Evolutionary conservation across 1,284 basidiomycete species (phyloP), one percentile per base, ranked within the genome.

Genomic region (Austroboletus niveus): DNA sequence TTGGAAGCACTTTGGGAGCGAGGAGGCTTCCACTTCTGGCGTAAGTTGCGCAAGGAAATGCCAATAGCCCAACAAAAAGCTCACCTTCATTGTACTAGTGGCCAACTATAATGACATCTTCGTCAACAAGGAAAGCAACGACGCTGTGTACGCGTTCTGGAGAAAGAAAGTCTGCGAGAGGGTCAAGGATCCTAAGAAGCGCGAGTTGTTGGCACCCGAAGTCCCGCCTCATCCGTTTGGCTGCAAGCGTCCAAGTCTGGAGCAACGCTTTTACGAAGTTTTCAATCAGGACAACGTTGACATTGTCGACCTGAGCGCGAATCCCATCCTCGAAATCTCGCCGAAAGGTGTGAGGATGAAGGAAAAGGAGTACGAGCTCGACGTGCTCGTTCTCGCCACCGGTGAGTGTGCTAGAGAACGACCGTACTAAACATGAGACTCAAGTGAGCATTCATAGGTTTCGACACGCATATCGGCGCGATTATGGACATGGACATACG

Each of bases 211-310:
- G 14, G 59, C 57, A 0, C 58, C 59, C 24, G 29, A n/a, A 1
- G 35, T 50, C 1, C 22, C 47, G 15, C 50, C 49, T 6, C 49
- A 59, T 9, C 51, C 49, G 7, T 35, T 59, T 1, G 58, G 39
- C 8, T 0, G 1, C 12, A 59, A 58, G 30, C 49, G 51, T 5
- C 45, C 24, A n/a, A 32, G 2, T 55, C 49, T 54, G 31, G 59
- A 59, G 12, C 46, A 52, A 31, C 9, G 10, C 3, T 59, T 38
- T 27, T 61, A 59, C 15, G 57, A 61, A 3, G 31, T 47, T 6
- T 45, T 49, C 39, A 40, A 61, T n/a, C 57, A 53, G 6, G 51
- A 59, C 2, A 60, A 61, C 7, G 53, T 61, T 2, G 60, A 61
- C 6, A 22, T 60, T 8, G 47, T 61, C 7, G 53, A 61, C n/a